phyloP scores from a whole-genome alignment of 495 filamentous ascomycete genomes.

The Trichoderma virens region DNA sequence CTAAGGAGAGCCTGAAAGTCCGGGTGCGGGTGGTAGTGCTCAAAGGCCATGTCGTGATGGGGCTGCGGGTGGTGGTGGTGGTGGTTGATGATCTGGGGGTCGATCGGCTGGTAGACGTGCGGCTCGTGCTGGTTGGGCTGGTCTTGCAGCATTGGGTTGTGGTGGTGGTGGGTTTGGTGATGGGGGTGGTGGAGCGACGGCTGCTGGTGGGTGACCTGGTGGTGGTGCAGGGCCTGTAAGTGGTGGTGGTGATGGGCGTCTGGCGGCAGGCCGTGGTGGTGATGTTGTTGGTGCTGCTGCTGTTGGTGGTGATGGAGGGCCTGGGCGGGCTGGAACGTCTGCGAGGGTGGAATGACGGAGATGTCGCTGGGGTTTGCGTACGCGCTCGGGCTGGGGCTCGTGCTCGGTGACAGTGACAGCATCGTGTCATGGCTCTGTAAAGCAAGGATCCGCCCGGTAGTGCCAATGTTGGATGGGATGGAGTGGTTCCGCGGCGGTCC shows the following conservation, averaged over 20 bases:
- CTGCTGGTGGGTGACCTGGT: neutral
- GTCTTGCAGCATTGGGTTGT: conserved; percentile 21
- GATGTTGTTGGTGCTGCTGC: conserved; percentile 11
- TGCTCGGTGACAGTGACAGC: conserved; percentile 20
- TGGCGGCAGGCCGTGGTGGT: conserved; percentile 13
- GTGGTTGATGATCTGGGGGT: conserved; percentile 44
- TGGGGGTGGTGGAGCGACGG: conserved; percentile 13
- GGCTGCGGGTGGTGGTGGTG: conserved; percentile 18
- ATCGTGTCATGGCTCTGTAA: conserved; percentile 21
- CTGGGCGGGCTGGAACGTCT: conserved; percentile 1
- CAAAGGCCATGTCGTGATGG: conserved; percentile 15
- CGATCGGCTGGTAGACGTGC: conserved; percentile 39
- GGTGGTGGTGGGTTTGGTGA: conserved; percentile 19
- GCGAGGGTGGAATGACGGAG: conserved; percentile 19
- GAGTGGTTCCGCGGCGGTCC: conserved; percentile 14
- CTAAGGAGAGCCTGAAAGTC: conserved; percentile 37
- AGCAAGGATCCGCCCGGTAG: conserved; percentile 18
- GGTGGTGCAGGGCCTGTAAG: conserved; percentile 17
- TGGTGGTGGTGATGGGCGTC: conserved; percentile 23
- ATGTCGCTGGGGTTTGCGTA: conserved; percentile 32
- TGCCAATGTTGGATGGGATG: conserved; percentile 8
- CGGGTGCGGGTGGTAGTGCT: conserved; percentile 11
- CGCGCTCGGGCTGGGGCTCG: conserved; percentile 14
- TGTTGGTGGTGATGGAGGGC: neutral
- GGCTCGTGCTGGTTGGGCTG: conserved; percentile 21